Percentiles rank a stretch among this genome's conserved stretches.
Conservation (phyloP, 1,284 basidiomycete genomes). For the Melampsora larici-populina region DNA sequence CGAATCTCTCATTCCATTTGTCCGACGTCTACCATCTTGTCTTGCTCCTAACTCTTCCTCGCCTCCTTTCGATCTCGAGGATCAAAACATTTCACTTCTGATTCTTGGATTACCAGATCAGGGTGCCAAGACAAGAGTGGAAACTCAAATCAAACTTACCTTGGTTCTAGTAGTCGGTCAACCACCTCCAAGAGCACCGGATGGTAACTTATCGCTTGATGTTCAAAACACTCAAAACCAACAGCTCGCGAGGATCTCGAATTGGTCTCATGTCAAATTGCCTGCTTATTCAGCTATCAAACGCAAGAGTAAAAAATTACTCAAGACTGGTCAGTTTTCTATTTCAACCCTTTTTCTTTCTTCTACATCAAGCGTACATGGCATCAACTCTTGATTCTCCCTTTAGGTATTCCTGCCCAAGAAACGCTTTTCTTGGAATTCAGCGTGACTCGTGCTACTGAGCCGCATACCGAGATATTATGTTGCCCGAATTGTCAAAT, state of each 20-base stretch:
- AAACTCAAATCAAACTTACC: constrained; percentile 81
- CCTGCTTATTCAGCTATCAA: constrained; percentile 42
- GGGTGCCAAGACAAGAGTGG: constrained; percentile 88
- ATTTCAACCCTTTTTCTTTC: background rate
- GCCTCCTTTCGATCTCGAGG: too few species aligned
- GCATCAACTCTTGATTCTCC: background rate
- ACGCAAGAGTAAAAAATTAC: constrained; percentile 41
- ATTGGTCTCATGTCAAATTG: constrained; percentile 43
- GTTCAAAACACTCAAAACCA: background rate
- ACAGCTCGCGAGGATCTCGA: constrained; percentile 19
- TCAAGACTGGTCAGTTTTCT: constrained; percentile 32
- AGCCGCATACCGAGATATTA: constrained; percentile 39
- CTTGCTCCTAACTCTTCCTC: too few species aligned
- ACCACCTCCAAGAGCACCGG: constrained; percentile 9
- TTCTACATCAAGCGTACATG: background rate
- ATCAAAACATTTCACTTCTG: constrained; percentile 53
- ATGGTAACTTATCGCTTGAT: constrained; percentile 22
- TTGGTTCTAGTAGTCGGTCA: constrained; percentile 52
- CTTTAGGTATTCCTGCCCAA: constrained; percentile 38
- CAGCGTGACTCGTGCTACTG: constrained; percentile 31
- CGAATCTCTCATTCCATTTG: too few species aligned
- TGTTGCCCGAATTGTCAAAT: constrained; percentile 42
- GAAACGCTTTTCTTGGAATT: constrained; percentile 41
- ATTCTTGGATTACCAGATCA: constrained; percentile 76
- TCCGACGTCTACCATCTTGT: too few species aligned